Percentiles rank a stretch among this genome's conserved stretches.
Conservation (phyloP, 129 eudicot species). For the Daucus carota region DH1_v3.0 NC_030385.2:30932501-30933000, state of each 20-base stretch:
- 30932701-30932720: constrained; percentile 54
- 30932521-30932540: constrained; percentile 77
- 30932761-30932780: constrained; percentile 16
- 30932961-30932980: constrained; percentile 27
- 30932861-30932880: constrained; percentile 40
- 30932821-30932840: constrained; percentile 74
- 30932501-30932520: constrained; percentile 62
- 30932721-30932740: constrained; percentile 39
- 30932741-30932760: constrained; percentile 21
- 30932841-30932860: constrained; percentile 55
- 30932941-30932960: constrained; percentile 44
- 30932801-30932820: constrained; percentile 42
- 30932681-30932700: constrained; percentile 47
- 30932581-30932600: constrained; percentile 83
- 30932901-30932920: constrained; percentile 64
- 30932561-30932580: constrained; percentile 83
- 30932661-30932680: constrained; percentile 65
- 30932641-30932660: constrained; percentile 52
- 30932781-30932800: constrained; percentile 26
- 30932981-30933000: constrained; percentile 30
- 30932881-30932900: constrained; percentile 44
- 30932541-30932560: constrained; percentile 81
- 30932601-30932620: constrained; percentile 89
- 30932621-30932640: constrained; percentile 52
- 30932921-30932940: constrained; percentile 47